A percentile compares a stretch with the other conserved stretches of the same genome.
Conservation (phyloP, 257 asterid genomes). For the Fraxinus quadrangulata region DNA sequence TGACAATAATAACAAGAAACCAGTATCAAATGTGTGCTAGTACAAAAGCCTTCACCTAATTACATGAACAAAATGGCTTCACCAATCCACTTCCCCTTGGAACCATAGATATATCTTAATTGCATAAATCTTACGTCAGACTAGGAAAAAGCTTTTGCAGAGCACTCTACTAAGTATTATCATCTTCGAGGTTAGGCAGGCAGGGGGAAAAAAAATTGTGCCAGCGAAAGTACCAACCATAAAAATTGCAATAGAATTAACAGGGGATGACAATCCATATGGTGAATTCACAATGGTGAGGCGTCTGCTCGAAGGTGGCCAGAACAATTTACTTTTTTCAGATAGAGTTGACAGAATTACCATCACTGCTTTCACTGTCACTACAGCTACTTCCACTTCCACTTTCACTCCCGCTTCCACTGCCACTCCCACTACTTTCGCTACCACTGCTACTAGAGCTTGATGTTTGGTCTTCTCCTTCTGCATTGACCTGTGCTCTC, state of each 20-base stretch:
- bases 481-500: conserved; percentile 69
- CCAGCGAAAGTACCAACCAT: background rate
- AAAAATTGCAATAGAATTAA: conserved; percentile 7
- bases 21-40: background rate
- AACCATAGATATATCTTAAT: background rate
- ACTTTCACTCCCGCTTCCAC: conserved; percentile 54
- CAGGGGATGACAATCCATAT: background rate
- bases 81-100: background rate
- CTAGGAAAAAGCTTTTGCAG: background rate
- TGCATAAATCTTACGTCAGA: background rate
- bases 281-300: background rate
- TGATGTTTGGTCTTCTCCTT: conserved; percentile 50
- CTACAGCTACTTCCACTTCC: conserved; percentile 66
- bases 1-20: background rate
- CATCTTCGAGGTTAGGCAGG: background rate
- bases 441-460: conserved; percentile 78
- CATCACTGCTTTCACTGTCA: conserved; percentile 76
- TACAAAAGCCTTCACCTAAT: background rate
- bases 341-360: conserved; percentile 59
- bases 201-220: background rate
- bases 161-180: background rate
- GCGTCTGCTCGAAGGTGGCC: background rate
- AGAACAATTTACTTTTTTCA: conserved; percentile 29
- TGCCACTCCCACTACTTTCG: conserved; percentile 57
- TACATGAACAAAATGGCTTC: background rate